Evolutionary conservation across 2,329 filamentous ascomycete species (phyloP).

Genomic region (Xylariaceae sp.): DNA sequence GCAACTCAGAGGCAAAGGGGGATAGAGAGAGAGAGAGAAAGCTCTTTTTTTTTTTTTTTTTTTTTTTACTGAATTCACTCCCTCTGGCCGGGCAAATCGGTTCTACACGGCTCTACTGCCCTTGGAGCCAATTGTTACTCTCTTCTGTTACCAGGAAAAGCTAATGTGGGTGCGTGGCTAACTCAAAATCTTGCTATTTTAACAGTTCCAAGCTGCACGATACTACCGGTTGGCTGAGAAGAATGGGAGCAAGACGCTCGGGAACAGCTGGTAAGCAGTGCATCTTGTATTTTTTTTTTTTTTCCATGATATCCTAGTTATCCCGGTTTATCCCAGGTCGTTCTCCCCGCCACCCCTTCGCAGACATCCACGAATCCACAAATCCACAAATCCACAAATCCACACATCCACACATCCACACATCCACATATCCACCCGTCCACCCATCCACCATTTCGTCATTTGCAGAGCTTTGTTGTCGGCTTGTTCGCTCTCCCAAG

Average conservation of each 20-base stretch:
- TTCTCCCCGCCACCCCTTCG: conserved; percentile 2
- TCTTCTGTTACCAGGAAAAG: conserved; percentile 7
- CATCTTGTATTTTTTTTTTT: conserved; percentile 17
- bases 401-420: too few species aligned
- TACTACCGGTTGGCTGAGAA: conserved; percentile 90
- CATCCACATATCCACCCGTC: neutral
- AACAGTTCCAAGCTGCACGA: conserved; percentile 74
- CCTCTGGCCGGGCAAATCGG: conserved; percentile 28
- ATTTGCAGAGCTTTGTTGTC: conserved; percentile 12
- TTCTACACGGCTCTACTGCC: conserved; percentile 10
- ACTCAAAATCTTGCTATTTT: conserved; percentile 50
- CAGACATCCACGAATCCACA: too few species aligned
- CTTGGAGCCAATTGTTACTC: conserved; percentile 9
- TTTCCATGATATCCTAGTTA: conserved; percentile 15
- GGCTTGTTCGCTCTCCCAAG: neutral
- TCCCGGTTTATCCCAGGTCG: neutral
- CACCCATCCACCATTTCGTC: neutral
- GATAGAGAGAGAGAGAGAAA: neutral
- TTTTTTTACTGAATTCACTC: conserved; percentile 10
- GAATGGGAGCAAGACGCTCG: conserved; percentile 81
- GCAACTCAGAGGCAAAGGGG: conserved; percentile 32
- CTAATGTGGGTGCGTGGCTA: conserved; percentile 45
- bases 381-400: too few species aligned
- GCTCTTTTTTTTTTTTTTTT: too few species aligned
- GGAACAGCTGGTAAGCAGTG: conserved; percentile 82